A percentile compares a stretch with the other conserved stretches of the same genome.
phyloP scores from a whole-genome alignment of 2,329 filamentous ascomycete species.

The Colletotrichum sublineola region DNA sequence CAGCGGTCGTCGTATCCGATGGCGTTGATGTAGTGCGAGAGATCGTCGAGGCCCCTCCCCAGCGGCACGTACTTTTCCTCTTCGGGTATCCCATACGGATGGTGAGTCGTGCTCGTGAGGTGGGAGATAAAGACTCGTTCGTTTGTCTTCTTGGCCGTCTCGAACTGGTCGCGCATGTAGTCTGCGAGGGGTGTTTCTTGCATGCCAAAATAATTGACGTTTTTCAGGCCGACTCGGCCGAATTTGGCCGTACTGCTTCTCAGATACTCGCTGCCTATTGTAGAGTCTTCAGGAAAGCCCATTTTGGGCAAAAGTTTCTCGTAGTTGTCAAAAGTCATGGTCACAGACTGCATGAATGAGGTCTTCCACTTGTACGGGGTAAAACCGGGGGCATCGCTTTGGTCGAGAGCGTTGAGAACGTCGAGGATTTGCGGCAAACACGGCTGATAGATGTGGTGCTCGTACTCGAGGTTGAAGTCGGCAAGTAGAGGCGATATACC shows the following conservation, averaged over 20 bases:
- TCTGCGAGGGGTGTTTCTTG: constrained; percentile 56
- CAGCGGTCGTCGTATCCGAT: constrained; percentile 56
- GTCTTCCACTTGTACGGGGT: constrained; percentile 41
- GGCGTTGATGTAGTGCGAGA: constrained; percentile 58
- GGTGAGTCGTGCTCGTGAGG: constrained; percentile 56
- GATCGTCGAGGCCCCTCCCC: constrained; percentile 40
- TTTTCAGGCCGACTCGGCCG: constrained; percentile 26
- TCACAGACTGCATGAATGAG: constrained; percentile 42
- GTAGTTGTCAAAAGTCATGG: constrained; percentile 42
- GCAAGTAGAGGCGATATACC: constrained; percentile 52
- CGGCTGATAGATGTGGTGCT: constrained; percentile 54
- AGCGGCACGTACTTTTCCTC: constrained; percentile 24
- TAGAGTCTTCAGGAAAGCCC: neutral
- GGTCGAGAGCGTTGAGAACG: constrained; percentile 40
- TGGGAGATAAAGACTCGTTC: constrained; percentile 53
- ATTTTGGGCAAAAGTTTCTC: constrained; percentile 8
- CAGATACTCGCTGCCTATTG: neutral
- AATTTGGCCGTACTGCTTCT: constrained; percentile 19
- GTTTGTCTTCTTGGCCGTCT: constrained; percentile 46
- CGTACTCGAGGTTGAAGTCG: constrained; percentile 53
- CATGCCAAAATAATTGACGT: constrained; percentile 59
- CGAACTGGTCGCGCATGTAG: constrained; percentile 46
- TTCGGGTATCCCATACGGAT: constrained; percentile 45
- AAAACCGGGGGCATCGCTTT: constrained; percentile 38
- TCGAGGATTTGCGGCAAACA: constrained; percentile 50